Percentiles rank a stretch among this genome's conserved stretches.
phyloP scores from a whole-genome alignment of 2,329 filamentous ascomycete genomes.

The Aureobasidium uvarum region DNA sequence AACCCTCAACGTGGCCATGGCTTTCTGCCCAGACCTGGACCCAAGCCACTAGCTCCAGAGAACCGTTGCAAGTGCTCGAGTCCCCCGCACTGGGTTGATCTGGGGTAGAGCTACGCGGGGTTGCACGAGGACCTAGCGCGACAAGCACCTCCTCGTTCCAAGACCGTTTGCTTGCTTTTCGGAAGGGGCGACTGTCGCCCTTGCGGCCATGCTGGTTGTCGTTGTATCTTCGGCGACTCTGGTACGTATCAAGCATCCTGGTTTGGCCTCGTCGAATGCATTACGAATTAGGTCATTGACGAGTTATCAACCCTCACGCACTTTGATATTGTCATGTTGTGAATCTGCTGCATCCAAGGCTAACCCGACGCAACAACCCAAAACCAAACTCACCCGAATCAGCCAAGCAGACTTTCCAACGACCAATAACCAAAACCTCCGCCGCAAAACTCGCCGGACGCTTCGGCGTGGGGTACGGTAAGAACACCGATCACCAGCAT shows the following conservation, averaged over 20 bases:
- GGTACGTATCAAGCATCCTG: background rate
- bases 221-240: background rate
- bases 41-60: slow-evolving; percentile 15
- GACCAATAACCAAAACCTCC: background rate
- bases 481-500: slow-evolving; percentile 19
- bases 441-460: background rate
- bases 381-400: background rate
- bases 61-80: background rate
- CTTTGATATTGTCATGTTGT: too few relatives aligned
- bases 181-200: slow-evolving; percentile 18
- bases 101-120: slow-evolving; percentile 12
- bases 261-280: background rate
- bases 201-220: background rate
- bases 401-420: slow-evolving; percentile 17
- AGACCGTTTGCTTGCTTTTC: background rate
- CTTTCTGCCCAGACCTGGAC: slow-evolving; percentile 16
- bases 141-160: background rate
- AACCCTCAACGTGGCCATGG: slow-evolving; percentile 17
- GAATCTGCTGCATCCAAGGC: background rate
- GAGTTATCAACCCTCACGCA: background rate
- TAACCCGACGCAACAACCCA: background rate
- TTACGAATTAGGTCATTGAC: background rate
- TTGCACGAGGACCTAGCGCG: slow-evolving; percentile 12
- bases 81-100: slow-evolving; percentile 12
- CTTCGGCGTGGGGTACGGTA: slow-evolving; percentile 14